Conservation (phyloP, 2,329 filamentous ascomycete genomes). For the Fusarium xylarioides region DNA sequence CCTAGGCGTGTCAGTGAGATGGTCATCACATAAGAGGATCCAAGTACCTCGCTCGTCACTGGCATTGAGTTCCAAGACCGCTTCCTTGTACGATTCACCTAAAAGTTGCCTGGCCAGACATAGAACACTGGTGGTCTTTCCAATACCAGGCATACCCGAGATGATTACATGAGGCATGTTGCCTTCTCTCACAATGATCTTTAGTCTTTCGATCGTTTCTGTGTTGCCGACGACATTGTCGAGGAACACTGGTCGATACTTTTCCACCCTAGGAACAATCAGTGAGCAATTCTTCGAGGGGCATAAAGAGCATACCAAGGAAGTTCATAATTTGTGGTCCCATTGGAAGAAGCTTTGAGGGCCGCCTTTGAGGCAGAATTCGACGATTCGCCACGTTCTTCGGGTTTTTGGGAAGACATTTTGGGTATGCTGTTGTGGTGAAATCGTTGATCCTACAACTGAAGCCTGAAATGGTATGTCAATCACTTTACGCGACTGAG, state of each 20-base stretch:
- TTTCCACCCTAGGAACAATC: constrained; percentile 81
- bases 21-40: neutral
- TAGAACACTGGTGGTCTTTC: constrained; percentile 95
- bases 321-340: constrained; percentile 72
- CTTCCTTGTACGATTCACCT: constrained; percentile 95
- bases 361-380: constrained; percentile 67
- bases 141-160: constrained; percentile 98
- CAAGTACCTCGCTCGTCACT: constrained; percentile 84
- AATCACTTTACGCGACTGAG: constrained; percentile 51
- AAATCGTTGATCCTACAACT: constrained; percentile 22
- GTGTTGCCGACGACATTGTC: constrained; percentile 98
- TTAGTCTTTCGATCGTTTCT: constrained; percentile 95
- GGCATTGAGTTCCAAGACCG: constrained; percentile 94
- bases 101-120: constrained; percentile 92
- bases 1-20: constrained; percentile 55
- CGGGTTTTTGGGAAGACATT: constrained; percentile 61
- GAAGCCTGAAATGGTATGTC: constrained; percentile 27
- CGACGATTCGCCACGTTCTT: constrained; percentile 69
- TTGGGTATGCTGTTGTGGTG: constrained; percentile 20
- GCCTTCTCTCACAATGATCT: constrained; percentile 97
- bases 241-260: constrained; percentile 93
- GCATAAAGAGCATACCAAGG: constrained; percentile 69
- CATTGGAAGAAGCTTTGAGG: constrained; percentile 60
- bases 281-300: constrained; percentile 28
- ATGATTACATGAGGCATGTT: constrained; percentile 99